These are phyloP conservation scores for Lyophyllum semitale DNA, from an alignment of 768 basidiomycete species.

Conservation along the genomic window DNA sequence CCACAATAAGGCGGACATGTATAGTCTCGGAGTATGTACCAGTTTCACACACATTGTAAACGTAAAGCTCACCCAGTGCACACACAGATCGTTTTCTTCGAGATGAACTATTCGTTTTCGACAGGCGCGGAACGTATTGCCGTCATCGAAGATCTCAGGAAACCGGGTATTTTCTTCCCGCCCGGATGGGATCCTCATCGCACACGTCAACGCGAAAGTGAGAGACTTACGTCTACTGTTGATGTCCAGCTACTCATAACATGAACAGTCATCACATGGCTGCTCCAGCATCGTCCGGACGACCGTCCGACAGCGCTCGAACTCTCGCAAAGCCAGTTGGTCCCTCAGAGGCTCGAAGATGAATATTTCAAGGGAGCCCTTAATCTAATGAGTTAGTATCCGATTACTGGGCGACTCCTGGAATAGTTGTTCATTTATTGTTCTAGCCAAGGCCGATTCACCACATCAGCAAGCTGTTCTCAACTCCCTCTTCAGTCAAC, in stretches of 20 bases:
- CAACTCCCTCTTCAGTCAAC: slow-evolving; percentile 75
- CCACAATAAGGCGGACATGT: slow-evolving; percentile 91
- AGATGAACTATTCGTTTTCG: slow-evolving; percentile 88
- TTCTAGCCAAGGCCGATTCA: slow-evolving; percentile 74
- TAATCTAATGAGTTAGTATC: slow-evolving; percentile 65
- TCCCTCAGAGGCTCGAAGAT: slow-evolving; percentile 80
- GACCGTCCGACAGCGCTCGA: slow-evolving; percentile 82
- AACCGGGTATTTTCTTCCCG: slow-evolving; percentile 78
- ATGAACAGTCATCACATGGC: slow-evolving; percentile 68
- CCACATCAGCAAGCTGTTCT: slow-evolving; percentile 80
- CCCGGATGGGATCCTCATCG: slow-evolving; percentile 64
- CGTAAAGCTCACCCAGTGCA: neutral
- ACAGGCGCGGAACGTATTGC: slow-evolving; percentile 84
- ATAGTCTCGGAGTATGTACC: slow-evolving; percentile 79
- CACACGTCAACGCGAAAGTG: slow-evolving; percentile 69
- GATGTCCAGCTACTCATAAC: neutral
- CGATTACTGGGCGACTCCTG: neutral
- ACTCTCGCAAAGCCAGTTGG: slow-evolving; percentile 73
- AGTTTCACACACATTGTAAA: neutral
- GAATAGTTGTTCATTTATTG: neutral
- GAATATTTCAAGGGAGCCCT: slow-evolving; percentile 84
- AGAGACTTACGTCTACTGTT: slow-evolving; percentile 22
- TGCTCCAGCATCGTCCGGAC: slow-evolving; percentile 81
- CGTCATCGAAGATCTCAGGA: slow-evolving; percentile 79
- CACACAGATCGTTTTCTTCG: slow-evolving; percentile 89